phyloP scores from a whole-genome alignment of 2,329 filamentous ascomycete genomes.

The Penicillium thymicola region DNA sequence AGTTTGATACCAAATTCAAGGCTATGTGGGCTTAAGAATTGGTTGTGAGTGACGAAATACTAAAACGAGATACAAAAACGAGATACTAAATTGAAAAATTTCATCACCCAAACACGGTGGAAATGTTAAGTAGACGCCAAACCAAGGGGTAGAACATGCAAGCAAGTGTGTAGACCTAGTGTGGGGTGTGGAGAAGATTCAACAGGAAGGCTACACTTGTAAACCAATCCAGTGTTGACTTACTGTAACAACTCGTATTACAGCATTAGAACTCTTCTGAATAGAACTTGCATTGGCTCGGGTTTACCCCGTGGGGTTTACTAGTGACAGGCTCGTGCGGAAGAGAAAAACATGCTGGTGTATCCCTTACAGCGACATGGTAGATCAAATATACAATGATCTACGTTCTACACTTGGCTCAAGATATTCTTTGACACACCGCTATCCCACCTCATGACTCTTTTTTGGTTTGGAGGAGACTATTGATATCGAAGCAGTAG shows the following conservation, averaged over 20 bases:
- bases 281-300: neutral
- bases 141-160: neutral
- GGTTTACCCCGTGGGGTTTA: neutral
- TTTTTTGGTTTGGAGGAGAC: too few species aligned
- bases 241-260: neutral
- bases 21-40: constrained; percentile 30
- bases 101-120: too few species aligned
- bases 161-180: neutral
- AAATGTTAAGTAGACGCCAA: too few species aligned
- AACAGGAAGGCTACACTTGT: neutral
- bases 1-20: constrained; percentile 37
- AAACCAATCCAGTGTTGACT: neutral
- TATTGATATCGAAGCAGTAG: too few species aligned
- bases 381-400: neutral
- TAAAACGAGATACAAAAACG: neutral
- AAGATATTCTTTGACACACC: neutral
- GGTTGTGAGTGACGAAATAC: neutral
- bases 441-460: neutral
- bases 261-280: neutral
- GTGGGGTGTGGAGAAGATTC: neutral
- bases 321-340: neutral
- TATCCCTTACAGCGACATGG: neutral
- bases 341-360: neutral
- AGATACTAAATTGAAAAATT: neutral
- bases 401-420: neutral